Percentiles rank a stretch among this genome's conserved stretches.
phyloP scores from a whole-genome alignment of 2,329 filamentous ascomycete genomes.

The Triangularia setosa region DNA sequence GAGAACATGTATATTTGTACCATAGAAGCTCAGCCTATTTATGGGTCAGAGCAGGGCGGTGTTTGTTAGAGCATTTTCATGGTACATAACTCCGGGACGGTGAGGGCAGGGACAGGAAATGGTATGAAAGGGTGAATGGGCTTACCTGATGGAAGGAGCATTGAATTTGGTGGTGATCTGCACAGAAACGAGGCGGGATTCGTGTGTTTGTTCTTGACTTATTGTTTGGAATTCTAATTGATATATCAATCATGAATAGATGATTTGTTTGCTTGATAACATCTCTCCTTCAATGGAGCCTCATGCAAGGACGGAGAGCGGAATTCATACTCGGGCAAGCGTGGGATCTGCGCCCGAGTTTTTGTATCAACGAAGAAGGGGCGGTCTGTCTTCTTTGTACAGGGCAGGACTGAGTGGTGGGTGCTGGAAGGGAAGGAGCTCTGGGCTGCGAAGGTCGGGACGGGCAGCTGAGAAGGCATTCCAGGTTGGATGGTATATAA shows the following conservation, averaged over 20 bases:
- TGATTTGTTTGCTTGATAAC: background rate
- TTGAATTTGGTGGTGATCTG: background rate
- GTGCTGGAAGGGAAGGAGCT: background rate
- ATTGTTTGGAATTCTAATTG: background rate
- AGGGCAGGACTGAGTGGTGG: background rate
- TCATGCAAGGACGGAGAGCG: too few species aligned
- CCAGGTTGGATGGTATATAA: background rate
- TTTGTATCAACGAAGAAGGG: background rate
- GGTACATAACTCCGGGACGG: background rate
- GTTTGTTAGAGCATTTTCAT: slow-evolving; percentile 6
- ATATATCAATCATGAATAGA: background rate
- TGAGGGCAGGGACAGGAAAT: background rate
- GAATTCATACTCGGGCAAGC: too few species aligned
- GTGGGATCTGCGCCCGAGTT: too few species aligned
- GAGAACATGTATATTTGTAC: slow-evolving; percentile 2
- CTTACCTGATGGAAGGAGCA: background rate
- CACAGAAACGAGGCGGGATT: background rate
- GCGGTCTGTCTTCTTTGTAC: background rate
- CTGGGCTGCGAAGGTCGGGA: background rate
- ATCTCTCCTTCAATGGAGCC: background rate
- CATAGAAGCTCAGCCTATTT: background rate
- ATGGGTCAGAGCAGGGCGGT: background rate
- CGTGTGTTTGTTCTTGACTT: background rate
- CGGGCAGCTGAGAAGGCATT: background rate
- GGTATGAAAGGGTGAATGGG: background rate